Percentiles rank a stretch among this genome's conserved stretches.
These are phyloP conservation scores for Penicillium robsamsonii DNA, from an alignment of 495 filamentous ascomycete species.

Conservation along the genomic window DNA sequence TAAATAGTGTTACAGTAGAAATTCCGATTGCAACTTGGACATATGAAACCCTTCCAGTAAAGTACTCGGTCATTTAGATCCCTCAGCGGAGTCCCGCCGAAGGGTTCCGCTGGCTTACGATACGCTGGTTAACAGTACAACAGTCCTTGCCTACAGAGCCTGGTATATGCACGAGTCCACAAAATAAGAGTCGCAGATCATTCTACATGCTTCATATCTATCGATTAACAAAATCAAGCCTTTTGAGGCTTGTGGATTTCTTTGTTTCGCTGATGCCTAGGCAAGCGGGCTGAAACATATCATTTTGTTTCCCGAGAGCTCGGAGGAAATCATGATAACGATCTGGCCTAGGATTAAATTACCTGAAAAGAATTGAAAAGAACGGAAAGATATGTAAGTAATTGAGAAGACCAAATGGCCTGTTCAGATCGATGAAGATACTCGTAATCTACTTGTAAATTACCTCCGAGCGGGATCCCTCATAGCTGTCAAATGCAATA, in stretches of 20 bases:
- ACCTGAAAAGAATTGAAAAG: background rate
- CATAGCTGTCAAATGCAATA: background rate
- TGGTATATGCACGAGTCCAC: background rate
- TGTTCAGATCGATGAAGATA: background rate
- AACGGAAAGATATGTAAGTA: background rate
- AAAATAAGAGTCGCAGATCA: background rate
- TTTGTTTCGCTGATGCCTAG: conserved; percentile 14
- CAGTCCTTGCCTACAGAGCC: conserved; percentile 1
- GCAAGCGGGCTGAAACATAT: background rate
- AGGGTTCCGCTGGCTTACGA: conserved; percentile 31
- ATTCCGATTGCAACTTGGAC: background rate
- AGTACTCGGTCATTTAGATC: background rate
- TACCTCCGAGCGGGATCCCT: conserved; percentile 14
- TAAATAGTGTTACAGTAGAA: background rate
- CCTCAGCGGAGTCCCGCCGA: conserved; percentile 40
- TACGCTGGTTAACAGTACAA: conserved; percentile 8
- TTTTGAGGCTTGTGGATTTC: conserved; percentile 9
- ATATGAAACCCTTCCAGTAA: background rate
- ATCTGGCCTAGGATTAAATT: background rate
- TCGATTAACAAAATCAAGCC: conserved; percentile 11
- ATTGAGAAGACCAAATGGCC: background rate
- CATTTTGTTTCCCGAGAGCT: background rate
- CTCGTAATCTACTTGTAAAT: background rate
- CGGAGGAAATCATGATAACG: conserved; percentile 1
- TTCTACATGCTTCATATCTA: background rate